Percentiles rank a stretch among this genome's conserved stretches.
Conservation (phyloP, 768 basidiomycete species). For the Phylloporus scabripes region DNA sequence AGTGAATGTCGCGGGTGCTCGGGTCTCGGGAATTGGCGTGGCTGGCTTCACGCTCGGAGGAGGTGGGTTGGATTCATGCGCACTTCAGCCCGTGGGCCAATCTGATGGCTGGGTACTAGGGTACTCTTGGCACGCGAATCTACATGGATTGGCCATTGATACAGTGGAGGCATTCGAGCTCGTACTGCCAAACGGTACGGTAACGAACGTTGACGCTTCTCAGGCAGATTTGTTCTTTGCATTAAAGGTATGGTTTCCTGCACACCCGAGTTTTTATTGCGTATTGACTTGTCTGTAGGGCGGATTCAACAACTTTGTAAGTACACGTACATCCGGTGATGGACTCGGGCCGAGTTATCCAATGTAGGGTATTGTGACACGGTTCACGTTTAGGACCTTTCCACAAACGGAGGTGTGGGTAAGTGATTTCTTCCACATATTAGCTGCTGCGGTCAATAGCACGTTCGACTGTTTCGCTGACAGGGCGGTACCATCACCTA, state of each 20-base stretch:
- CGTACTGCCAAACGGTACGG: conserved; percentile 50
- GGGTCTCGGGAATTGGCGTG: conserved; percentile 54
- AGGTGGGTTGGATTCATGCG: conserved; percentile 30
- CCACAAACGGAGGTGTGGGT: conserved; percentile 24
- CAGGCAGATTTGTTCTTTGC: conserved; percentile 41
- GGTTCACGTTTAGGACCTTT: conserved; percentile 48
- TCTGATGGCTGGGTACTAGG: conserved; percentile 33
- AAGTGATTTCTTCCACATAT: conserved; percentile 8
- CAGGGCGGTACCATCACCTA: conserved; percentile 47
- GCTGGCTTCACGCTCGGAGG: conserved; percentile 57
- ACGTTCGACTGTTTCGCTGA: conserved; percentile 1
- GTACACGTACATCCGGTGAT: conserved; percentile 2
- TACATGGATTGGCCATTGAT: conserved; percentile 53
- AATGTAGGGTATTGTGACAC: conserved; percentile 51
- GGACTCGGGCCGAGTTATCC: conserved; percentile 32
- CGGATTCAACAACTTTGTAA: conserved; percentile 58
- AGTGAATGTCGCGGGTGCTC: conserved; percentile 54
- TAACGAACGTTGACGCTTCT: conserved; percentile 32
- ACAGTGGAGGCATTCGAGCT: conserved; percentile 52
- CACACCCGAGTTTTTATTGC: neutral
- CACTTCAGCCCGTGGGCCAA: neutral
- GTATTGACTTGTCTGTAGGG: conserved; percentile 36
- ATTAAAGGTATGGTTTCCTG: conserved; percentile 33
- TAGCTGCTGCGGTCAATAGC: conserved; percentile 1
- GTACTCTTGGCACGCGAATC: conserved; percentile 62